Percentiles rank a stretch among this genome's conserved stretches.
Conservation (phyloP, 495 filamentous ascomycete genomes). For the Aspergillus ellipticus region DNA sequence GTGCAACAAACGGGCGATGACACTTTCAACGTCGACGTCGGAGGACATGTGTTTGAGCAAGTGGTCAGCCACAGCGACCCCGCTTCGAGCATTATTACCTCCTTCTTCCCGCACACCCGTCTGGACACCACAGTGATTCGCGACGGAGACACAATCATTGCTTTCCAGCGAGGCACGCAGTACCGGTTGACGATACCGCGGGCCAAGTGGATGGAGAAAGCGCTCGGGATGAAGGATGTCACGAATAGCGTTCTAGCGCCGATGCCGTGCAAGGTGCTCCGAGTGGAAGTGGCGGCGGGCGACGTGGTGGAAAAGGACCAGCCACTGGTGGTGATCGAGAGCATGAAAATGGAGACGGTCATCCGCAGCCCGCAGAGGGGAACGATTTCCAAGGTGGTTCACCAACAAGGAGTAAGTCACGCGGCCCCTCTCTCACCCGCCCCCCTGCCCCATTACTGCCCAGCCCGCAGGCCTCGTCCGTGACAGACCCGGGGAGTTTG, state of each 20-base stretch:
- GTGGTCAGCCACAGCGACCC: slow-evolving; percentile 42
- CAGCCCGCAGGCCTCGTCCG: neutral
- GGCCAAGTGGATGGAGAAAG: slow-evolving; percentile 82
- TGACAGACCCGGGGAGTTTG: neutral
- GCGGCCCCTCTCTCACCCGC: slow-evolving; percentile 8
- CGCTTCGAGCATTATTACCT: slow-evolving; percentile 38
- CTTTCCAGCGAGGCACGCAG: slow-evolving; percentile 81
- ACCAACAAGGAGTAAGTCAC: slow-evolving; percentile 77
- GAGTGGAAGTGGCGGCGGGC: slow-evolving; percentile 78
- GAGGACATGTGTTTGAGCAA: slow-evolving; percentile 44
- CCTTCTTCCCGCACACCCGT: slow-evolving; percentile 71
- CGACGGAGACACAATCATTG: slow-evolving; percentile 63
- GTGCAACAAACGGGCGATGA: slow-evolving; percentile 60
- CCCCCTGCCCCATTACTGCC: slow-evolving; percentile 5
- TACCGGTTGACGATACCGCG: slow-evolving; percentile 63
- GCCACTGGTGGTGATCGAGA: slow-evolving; percentile 91
- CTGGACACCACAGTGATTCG: slow-evolving; percentile 76
- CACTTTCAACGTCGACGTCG: slow-evolving; percentile 62
- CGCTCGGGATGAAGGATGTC: slow-evolving; percentile 74
- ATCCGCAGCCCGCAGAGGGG: slow-evolving; percentile 86
- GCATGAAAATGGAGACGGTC: slow-evolving; percentile 99
- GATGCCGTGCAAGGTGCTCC: slow-evolving; percentile 91
- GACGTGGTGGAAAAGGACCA: slow-evolving; percentile 80
- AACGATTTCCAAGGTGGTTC: slow-evolving; percentile 74
- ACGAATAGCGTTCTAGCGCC: slow-evolving; percentile 82